Percentiles rank a stretch among this genome's conserved stretches.
These are phyloP conservation scores for Eutypella sp. DNA, from an alignment of 2,329 filamentous ascomycete genomes.

Conservation along the genomic window DNA sequence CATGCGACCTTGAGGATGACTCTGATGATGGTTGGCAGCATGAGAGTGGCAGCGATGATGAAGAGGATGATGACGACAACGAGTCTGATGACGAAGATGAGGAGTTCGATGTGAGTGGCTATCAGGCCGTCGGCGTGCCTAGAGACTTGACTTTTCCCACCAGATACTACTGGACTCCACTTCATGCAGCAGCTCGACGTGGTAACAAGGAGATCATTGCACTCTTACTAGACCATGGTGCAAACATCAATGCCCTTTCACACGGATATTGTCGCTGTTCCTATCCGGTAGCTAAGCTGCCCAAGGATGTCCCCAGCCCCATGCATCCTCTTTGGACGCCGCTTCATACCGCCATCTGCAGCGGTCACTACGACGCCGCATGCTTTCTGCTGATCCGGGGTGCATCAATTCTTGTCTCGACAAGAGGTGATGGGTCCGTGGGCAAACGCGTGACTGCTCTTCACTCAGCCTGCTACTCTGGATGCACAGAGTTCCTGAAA, in stretches of 20 bases:
- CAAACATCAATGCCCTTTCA: conserved; percentile 14
- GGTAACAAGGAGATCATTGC: conserved; percentile 15
- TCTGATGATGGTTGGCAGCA: not conserved
- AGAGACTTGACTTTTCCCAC: not conserved
- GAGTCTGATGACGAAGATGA: not conserved
- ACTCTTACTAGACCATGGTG: conserved; percentile 15
- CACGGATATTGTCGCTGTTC: conserved; percentile 13
- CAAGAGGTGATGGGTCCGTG: not conserved
- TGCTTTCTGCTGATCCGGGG: conserved; percentile 15
- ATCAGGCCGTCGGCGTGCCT: too few species aligned
- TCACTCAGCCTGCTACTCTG: conserved; percentile 13
- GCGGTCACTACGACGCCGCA: conserved; percentile 12
- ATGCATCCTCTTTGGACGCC: conserved; percentile 13
- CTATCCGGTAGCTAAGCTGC: not conserved
- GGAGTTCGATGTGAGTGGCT: too few species aligned
- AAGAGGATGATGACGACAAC: not conserved
- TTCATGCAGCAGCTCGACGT: conserved; percentile 14
- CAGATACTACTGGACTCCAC: conserved; percentile 14
- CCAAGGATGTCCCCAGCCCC: not conserved
- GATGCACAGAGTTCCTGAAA: conserved; percentile 2
- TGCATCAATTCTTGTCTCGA: conserved; percentile 13
- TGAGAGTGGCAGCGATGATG: not conserved
- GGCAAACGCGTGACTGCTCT: conserved; percentile 11
- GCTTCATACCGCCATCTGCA: conserved; percentile 17
- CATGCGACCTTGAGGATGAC: not conserved